Evolutionary conservation across 2,329 filamentous ascomycete species (phyloP).

Genomic region (Clarireedia monteithiana): DNA sequence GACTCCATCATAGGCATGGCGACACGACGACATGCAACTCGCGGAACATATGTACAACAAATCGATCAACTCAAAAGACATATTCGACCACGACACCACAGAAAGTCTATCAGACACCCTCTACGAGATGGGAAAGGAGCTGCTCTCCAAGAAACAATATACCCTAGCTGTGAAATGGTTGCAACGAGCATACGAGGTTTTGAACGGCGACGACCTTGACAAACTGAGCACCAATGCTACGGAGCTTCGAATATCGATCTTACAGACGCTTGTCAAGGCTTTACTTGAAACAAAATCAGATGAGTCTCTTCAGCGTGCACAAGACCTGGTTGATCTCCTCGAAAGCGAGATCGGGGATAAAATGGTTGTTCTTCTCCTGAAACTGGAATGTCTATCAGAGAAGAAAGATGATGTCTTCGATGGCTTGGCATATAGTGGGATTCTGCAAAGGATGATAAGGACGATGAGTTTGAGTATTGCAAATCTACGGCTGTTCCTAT

Average conservation of each 20-base stretch:
- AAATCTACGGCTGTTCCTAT: slow-evolving; percentile 58
- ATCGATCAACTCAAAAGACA: slow-evolving; percentile 34
- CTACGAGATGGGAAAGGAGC: slow-evolving; percentile 62
- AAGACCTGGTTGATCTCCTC: slow-evolving; percentile 50
- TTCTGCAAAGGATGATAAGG: slow-evolving; percentile 54
- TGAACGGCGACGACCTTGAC: slow-evolving; percentile 48
- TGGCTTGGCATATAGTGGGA: slow-evolving; percentile 38
- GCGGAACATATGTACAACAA: slow-evolving; percentile 72
- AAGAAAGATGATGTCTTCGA: slow-evolving; percentile 41
- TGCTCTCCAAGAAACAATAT: slow-evolving; percentile 45
- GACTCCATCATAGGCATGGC: slow-evolving; percentile 53
- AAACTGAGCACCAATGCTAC: slow-evolving; percentile 49
- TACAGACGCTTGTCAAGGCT: slow-evolving; percentile 53
- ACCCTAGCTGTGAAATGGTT: slow-evolving; percentile 63
- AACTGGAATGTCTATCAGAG: slow-evolving; percentile 55
- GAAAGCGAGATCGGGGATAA: slow-evolving; percentile 56
- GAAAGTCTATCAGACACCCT: slow-evolving; percentile 61
- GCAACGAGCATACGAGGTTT: slow-evolving; percentile 52
- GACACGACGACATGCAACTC: slow-evolving; percentile 62
- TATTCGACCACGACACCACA: slow-evolving; percentile 40
- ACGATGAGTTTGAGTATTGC: slow-evolving; percentile 51
- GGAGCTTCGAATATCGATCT: slow-evolving; percentile 58
- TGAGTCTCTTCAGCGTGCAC: slow-evolving; percentile 43
- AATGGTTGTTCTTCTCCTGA: slow-evolving; percentile 58
- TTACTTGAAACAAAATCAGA: slow-evolving; percentile 40